Base-by-base conservation (phyloP, 2,329 filamentous ascomycete genomes). In the Rasamsonia emersonii region DNA sequence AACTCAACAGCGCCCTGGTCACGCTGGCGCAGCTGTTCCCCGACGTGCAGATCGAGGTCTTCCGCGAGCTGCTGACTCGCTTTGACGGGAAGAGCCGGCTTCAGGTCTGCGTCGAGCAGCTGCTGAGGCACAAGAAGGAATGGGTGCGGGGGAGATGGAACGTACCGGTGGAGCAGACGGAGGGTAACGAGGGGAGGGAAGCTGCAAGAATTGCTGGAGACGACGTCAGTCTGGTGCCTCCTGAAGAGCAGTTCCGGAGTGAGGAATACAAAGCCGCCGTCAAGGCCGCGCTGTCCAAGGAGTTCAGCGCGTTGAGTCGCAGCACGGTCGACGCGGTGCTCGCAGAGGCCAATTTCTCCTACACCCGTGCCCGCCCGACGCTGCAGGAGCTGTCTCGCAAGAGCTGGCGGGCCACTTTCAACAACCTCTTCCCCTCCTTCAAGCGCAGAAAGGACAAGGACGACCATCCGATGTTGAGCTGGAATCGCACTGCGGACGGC, bases 91-190 rank as follows among this genome's bases (percentile, higher is more conserved):
- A 59, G 27, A 68, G 65, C 38, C 53, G 63, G 31, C 43, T 68
- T 6, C 55, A 65, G 30, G 56, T 68, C 18, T 65, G 61, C 33
- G 61, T 63, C 6, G 64, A 67, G 37, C 62, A 68, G 47, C 47
- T 68, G 5, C 44, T 67, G 28, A 55, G 60, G 24, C 54, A 67
- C 39, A 62, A 65, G 38, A 50, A 59, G 25, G 54, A 62, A 44
- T 68, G 64, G 64, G 62, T 67, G 6, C 59, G 56, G 11, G 65
- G 64, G 4, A 50, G 65, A 28, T 63, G 63, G 60, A 64, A 64
- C 40, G 45, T 59, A 14, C 53, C 59, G n/a, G 40, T 27, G 16
- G 33, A 39, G 28, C 36, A 20, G 32, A 41, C 14, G 35, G 23
- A 13, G 10, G 18, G 21, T 5, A 30, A 30, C 14, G 7, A 14